Evolutionary conservation across 768 basidiomycete species (phyloP), one percentile per base, ranked within the genome.

Genomic region (Xerocomellus dryophilus): DNA sequence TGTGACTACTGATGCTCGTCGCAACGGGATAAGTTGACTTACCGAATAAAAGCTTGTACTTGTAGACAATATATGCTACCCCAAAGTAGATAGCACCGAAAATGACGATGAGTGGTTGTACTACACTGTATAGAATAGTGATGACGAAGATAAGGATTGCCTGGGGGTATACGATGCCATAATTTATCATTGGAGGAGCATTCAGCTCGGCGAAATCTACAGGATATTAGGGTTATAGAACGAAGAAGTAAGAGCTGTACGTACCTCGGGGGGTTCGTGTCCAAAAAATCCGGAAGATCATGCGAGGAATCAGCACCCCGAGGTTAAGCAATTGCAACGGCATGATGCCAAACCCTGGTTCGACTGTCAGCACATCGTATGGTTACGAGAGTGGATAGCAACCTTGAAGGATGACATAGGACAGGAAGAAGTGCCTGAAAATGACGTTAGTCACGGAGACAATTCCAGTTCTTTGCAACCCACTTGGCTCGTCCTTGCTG

Each of bases 41-140:
- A 95, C 95, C 93, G 62, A 96, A 97, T 0, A 98, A 76, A 5
- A 98, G 79, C 63, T 97, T 96, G 75, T 98, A 97, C 76, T 99
- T 99, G 81, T 98, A 98, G 3, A 97, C 95, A 6, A 98, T 79
- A 67, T 99, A 99, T 7, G 82, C 92, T 36, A 90, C 76, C n/a
- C 94, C 96, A 62, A 99, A 99, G 73, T 99, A 99, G 47, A 96
- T 74, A 1, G 96, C 92, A 12, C 96, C 93, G 66, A 98, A 98
- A 27, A 97, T 81, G 51, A 98, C 80, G 68, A 98, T 97, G 59
- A 97, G 79, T 0, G 97, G 97, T 56, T 97, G 92, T 12, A 96
- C 89, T 59, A 99, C 89, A 69, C 93, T 95, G 76, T 98, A 98
- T 34, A 95, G 78, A 63, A 99, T 75, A 35, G 91, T 95, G 71